Evolutionary conservation across 1,139 yeast genomes (phyloP), one percentile per base, ranked within the genome.

Genomic region (Pichia sp.): DNA sequence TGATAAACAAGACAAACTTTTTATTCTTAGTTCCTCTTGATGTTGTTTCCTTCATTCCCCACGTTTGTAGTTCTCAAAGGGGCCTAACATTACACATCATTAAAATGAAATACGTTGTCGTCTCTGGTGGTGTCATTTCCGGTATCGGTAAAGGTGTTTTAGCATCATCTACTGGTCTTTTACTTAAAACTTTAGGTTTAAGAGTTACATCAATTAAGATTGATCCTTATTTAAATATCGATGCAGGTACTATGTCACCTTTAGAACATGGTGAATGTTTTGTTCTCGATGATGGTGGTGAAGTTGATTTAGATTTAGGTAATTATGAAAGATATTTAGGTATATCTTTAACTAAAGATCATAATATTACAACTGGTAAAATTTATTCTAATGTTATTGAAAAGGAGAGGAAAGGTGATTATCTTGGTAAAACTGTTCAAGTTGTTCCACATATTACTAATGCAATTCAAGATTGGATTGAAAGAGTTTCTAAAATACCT

Each of bases 171-270:
- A 91, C 98, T 23, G 99, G 99, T 45, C 78, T 93, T 66, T 67
- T 91, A 53, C 75, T 93, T 66, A 93, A 93, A 67, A 89, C 98
- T 41, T 68, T 86, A 50, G 99, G 99, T 42, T 74, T 84, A 57
- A 80, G 94, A 62, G 98, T 89, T 47, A 89, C 98, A 5, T 88
- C 97, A 14, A 91, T 93, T 69, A 91, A 91, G 66, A 91, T 91
- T 59, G 99, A 91, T 68, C 99, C 99, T 34, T 91, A 91, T 67
- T 85, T 91, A 95, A 91, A 91, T 68, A 86, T 91, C 53, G 99
- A 91, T 67, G 99, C 99, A 36, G 99, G 99, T 55, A 91, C 99
- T 41, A 91, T 91, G 98, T 85, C 96, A 34, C 99, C 99, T 20
- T 72, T 91, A 61, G 99, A 91, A 64, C 99, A 91, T 61, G 99